These are phyloP conservation scores for Euphorbia tirucalli DNA, from an alignment of 345 rosid species.

Conservation along the genomic window DNA sequence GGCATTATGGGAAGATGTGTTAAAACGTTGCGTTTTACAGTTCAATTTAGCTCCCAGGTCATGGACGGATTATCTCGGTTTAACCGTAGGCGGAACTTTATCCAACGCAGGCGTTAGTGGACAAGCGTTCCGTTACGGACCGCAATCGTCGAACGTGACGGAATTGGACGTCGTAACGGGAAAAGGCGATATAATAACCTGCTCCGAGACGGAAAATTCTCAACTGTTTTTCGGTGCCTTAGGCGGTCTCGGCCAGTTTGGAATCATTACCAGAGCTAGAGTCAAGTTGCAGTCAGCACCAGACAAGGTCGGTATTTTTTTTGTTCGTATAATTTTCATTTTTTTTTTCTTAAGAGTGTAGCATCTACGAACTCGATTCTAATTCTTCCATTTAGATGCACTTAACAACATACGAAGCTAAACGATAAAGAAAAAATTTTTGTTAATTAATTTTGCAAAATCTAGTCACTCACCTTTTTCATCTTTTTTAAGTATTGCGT, in stretches of 20 bases:
- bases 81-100: conserved; percentile 91
- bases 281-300: conserved; percentile 72
- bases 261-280: conserved; percentile 81
- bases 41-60: conserved; percentile 75
- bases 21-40: conserved; percentile 55
- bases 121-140: conserved; percentile 89
- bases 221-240: conserved; percentile 72
- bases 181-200: conserved; percentile 55
- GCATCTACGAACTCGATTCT: too few species aligned
- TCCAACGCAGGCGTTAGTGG: conserved; percentile 98
- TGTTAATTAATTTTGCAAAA: background rate
- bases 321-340: too few species aligned
- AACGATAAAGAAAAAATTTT: too few species aligned
- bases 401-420: too few species aligned
- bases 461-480: background rate
- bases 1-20: conserved; percentile 87
- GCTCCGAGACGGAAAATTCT: conserved; percentile 52
- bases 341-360: too few species aligned
- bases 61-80: conserved; percentile 82
- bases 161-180: conserved; percentile 92
- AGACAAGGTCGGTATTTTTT: conserved; percentile 51
- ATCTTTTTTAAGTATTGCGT: background rate
- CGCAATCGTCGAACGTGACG: conserved; percentile 77
- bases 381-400: too few species aligned
- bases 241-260: conserved; percentile 94